These are phyloP conservation scores for Colletotrichum scovillei DNA, from an alignment of 2,329 filamentous ascomycete genomes.

Conservation along the genomic window DNA sequence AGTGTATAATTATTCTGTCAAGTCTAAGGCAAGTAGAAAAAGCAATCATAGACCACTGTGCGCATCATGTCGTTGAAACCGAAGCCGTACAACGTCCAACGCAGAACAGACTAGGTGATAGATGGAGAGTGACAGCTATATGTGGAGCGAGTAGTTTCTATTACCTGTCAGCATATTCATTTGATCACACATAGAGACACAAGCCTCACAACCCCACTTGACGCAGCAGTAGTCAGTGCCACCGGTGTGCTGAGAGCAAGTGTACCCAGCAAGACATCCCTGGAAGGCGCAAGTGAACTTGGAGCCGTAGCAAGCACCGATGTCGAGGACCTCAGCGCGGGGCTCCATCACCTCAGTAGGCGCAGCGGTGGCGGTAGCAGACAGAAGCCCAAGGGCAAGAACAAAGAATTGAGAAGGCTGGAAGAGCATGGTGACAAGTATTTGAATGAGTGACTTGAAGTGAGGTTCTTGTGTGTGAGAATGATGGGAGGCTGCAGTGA, in stretches of 20 bases:
- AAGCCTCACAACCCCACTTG: constrained; percentile 10
- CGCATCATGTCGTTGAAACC: too few species aligned
- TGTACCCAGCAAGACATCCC: constrained; percentile 2
- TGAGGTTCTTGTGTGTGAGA: not conserved
- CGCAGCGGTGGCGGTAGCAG: not conserved
- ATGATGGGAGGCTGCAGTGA: not conserved
- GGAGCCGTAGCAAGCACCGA: constrained; percentile 7
- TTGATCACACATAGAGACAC: not conserved
- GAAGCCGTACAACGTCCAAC: too few species aligned
- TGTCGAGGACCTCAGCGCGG: not conserved
- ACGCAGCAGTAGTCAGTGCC: constrained; percentile 6
- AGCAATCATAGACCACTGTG: too few species aligned
- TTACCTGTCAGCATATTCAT: not conserved
- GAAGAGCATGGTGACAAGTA: not conserved
- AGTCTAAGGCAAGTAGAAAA: too few species aligned
- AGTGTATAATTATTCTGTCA: too few species aligned
- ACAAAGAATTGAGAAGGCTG: constrained; percentile 1
- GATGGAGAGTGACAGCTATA: not conserved
- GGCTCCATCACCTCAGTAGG: not conserved
- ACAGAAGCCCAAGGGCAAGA: constrained; percentile 9
- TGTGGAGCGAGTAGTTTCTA: not conserved
- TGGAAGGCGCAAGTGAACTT: constrained; percentile 17
- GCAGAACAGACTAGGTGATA: not conserved
- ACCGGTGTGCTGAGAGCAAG: not conserved
- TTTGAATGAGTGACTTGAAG: not conserved